A percentile compares a stretch with the other conserved stretches of the same genome.
phyloP scores from a whole-genome alignment of 176 grass and related monocot genomes.

The bread wheat (Triticum aestivum) region DNA sequence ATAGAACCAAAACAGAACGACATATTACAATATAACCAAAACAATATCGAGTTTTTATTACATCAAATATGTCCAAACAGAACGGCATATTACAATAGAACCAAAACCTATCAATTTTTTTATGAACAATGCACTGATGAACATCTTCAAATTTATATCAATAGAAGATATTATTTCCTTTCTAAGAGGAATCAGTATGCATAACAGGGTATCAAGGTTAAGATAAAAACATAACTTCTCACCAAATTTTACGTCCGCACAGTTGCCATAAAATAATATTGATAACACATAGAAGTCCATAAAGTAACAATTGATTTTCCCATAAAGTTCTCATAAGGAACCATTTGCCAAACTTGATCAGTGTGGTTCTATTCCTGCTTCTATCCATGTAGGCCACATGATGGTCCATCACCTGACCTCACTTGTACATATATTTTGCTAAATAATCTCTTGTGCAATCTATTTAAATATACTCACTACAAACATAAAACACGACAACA shows the following conservation, averaged over 20 bases:
- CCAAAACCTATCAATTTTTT: not conserved
- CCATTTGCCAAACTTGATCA: not conserved
- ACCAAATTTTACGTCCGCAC: not conserved
- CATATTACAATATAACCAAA: no score
- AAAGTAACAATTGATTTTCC: not conserved
- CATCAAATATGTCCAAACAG: not conserved
- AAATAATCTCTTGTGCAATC: not conserved
- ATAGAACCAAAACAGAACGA: not conserved
- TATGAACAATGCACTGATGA: not conserved
- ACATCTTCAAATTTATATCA: not conserved
- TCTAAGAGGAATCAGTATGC: no score
- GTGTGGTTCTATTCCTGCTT: not conserved
- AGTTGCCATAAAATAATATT: not conserved
- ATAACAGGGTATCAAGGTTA: no score
- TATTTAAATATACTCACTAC: not conserved
- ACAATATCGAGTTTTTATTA: not conserved
- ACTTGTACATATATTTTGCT: not conserved
- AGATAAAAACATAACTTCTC: no score
- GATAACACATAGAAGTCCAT: not conserved
- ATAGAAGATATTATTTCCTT: no score
- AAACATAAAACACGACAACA: not conserved
- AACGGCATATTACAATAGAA: not conserved
- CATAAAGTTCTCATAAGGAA: not conserved
- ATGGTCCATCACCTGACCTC: not conserved
- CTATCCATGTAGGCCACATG: not conserved